Conservation (phyloP, 164 flowering plant genomes). For the Malania oleifera region DNA sequence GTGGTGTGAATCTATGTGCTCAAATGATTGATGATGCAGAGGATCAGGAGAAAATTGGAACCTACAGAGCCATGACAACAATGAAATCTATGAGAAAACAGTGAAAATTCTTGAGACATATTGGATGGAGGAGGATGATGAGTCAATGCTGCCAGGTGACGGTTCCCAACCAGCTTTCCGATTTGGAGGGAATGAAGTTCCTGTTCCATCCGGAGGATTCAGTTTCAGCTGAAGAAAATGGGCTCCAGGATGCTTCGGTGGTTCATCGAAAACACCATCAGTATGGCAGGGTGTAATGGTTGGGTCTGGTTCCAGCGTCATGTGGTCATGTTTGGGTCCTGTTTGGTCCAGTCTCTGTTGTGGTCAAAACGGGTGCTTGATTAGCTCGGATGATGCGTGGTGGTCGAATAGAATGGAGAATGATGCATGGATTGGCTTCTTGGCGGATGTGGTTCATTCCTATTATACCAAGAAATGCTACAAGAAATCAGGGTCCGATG, state of each 20-base stretch:
- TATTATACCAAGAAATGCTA: too few relatives aligned
- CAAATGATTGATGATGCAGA: constrained; percentile 49
- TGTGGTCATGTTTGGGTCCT: constrained; percentile 11
- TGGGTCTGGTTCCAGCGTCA: constrained; percentile 15
- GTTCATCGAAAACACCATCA: background rate
- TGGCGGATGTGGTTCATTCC: too few relatives aligned
- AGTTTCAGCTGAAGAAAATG: constrained; percentile 37
- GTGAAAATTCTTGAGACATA: constrained; percentile 43
- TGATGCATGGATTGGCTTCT: background rate
- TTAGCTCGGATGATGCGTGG: background rate
- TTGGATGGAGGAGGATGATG: constrained; percentile 46
- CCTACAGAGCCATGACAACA: constrained; percentile 46
- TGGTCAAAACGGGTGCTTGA: background rate
- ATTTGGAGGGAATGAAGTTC: constrained; percentile 24
- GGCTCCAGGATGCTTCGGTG: background rate
- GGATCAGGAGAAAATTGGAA: constrained; percentile 48
- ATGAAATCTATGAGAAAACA: constrained; percentile 45
- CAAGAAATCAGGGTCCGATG: too few relatives aligned
- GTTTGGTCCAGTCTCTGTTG: constrained; percentile 6
- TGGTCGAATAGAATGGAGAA: background rate
- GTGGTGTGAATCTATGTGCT: constrained; percentile 38
- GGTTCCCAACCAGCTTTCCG: constrained; percentile 26
- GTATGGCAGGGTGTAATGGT: constrained; percentile 9
- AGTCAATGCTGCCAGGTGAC: constrained; percentile 36
- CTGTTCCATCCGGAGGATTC: constrained; percentile 45